Evolutionary conservation across 768 basidiomycete species (phyloP).

Genomic region (Mycena polygramma): DNA sequence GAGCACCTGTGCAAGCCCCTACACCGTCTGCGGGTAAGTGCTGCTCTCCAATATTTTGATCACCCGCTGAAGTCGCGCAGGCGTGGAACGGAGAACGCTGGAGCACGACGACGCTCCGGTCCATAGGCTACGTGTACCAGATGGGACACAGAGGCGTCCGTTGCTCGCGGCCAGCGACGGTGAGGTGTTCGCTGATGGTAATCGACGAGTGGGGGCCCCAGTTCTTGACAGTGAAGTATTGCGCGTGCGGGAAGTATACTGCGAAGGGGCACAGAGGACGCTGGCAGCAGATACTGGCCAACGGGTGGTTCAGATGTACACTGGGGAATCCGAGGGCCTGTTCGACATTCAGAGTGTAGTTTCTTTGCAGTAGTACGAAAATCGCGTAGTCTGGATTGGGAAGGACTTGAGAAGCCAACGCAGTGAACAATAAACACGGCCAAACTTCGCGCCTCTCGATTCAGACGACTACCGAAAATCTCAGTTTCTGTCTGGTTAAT

Average conservation of each 20-base stretch:
- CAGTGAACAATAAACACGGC: no score
- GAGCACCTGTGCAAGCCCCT: neutral
- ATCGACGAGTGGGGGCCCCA: neutral
- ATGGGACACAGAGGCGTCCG: neutral
- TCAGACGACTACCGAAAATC: no score
- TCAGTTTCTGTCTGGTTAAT: no score
- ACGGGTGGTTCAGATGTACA: neutral
- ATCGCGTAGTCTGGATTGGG: no score
- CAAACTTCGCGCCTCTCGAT: no score
- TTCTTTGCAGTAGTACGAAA: no score
- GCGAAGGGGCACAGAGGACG: neutral
- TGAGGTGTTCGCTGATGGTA: neutral
- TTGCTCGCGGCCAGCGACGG: neutral
- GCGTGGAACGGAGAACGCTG: neutral
- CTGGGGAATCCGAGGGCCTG: neutral
- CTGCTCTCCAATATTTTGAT: neutral
- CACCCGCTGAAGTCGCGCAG: neutral
- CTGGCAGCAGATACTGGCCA: neutral
- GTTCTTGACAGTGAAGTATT: neutral
- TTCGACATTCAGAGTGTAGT: neutral
- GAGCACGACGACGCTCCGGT: neutral
- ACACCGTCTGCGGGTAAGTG: neutral
- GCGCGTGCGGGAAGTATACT: neutral
- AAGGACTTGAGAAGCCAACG: no score
- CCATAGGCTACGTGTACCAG: conserved; percentile 3